Base-by-base conservation (phyloP, 805 yeast genomes). In the Ogataea ramenticola region DNA sequence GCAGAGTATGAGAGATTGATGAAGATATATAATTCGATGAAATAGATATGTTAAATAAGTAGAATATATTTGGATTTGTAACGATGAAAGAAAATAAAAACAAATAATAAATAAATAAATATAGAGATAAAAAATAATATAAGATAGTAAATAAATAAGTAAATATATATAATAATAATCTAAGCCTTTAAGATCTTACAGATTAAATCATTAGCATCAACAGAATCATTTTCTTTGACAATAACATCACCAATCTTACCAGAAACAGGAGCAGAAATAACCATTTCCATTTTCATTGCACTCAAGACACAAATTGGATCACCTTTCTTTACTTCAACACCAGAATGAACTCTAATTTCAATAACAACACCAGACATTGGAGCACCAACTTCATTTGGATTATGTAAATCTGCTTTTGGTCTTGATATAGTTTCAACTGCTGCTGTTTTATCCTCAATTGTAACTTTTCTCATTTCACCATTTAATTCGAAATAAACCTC, bases 261-360 rank as follows among this genome's bases (percentile, higher is more conserved):
- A 46, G 82, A 75, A 47, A 80, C 84, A 44, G 95, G 95, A 20
- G 99, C 91, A 63, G 88, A 79, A 56, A 91, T 90, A 42, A 93
- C 95, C 97, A 93, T 93, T 73, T 93, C 99, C 99, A 91, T 91
- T 79, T 91, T 91, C 99, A 91, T 91, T 51, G 99, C 99, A 62
- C 91, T 80, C 62, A 91, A 75, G 22, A 91, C 96, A 49, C 95
- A 95, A 51, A 91, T 66, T 30, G 96, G 90, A 62, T 91, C 96
- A 53, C 99, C 99, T 79, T 91, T 91, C 78, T 87, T 88, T 52
- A 93, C 96, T 52, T 83, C 84, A 43, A 81, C 75, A 48, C 95
- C 96, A 54, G 79, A 78, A 72, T 88, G 86, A 50, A 89, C 88
- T 61, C 95, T 86, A 43, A 90, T 86, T 69, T 93, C 99, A 51